Evolutionary conservation across 306 rosid species (phyloP), one percentile per base, ranked within the genome.

Genomic region (Vigna nakashimae): DNA sequence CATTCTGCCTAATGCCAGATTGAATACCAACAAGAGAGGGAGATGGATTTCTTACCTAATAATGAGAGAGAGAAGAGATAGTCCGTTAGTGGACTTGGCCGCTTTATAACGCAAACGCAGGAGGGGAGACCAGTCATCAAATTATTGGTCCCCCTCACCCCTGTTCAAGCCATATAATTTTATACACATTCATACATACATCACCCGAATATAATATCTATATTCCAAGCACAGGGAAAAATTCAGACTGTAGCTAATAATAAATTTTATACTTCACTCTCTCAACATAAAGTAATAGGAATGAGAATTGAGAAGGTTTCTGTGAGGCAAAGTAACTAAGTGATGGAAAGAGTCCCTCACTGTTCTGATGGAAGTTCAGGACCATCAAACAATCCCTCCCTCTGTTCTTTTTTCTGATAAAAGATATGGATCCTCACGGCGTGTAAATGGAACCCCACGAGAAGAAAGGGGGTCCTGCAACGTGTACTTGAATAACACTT

Each of bases 101-200:
- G 65, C 84, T 87, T 89, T 73, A 79, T 75, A 87, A 79, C 85
- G 85, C 89, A 85, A 85, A 80, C 80, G 71, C 89, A 66, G 82
- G 91, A 88, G 87, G 67, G 51, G 46, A 79, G 92, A 90, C 91
- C 88, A 69, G 71, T 87, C 93, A 85, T 79, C 88, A 84, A 84
- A 89, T 60, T 26, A 55, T 28, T 62, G 87, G 84, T 60, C 90
- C 91, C 84, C 84, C 75, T 73, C 70, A 71, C 53, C 55, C 38
- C 38, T 13, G n/a, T 20, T 14, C 26, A 55, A 56, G 26, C 38
- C 50, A 40, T 38, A 36, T 53, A 20, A 28, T 28, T 28, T 53
- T 50, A 24, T 50, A 32, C 15, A 18, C 28, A 26, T 26, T 26
- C 10, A 42, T 5, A 71, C 3, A 53, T 12, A 64, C 66, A 73